phyloP scores from a whole-genome alignment of 2,329 filamentous ascomycete species.

The Penicillium frequentans region DNA sequence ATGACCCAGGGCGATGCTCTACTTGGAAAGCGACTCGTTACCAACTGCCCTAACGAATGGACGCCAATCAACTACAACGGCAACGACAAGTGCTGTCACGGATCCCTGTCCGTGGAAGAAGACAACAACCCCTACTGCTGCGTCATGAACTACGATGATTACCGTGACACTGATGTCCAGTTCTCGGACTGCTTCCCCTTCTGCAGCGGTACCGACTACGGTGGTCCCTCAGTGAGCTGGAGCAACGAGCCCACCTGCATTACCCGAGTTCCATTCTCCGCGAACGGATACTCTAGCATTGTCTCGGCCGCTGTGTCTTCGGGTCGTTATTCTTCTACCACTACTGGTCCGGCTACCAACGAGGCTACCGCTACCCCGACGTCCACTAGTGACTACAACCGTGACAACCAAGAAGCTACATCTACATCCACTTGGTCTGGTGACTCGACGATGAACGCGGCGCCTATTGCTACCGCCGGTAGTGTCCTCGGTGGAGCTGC shows the following conservation, averaged over 20 bases:
- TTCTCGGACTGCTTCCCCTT: slow-evolving; percentile 3
- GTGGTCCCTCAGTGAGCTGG: not conserved
- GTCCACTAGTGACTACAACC: not conserved
- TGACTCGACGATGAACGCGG: not conserved
- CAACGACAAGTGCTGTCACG: not conserved
- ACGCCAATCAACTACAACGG: not conserved
- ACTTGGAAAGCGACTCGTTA: not conserved
- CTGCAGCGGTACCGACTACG: not conserved
- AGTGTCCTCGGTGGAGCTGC: not conserved
- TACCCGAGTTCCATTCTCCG: not conserved
- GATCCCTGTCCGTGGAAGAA: not conserved
- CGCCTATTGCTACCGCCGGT: not conserved
- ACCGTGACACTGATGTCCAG: not conserved
- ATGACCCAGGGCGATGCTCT: not conserved
- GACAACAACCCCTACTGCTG: slow-evolving; percentile 1
- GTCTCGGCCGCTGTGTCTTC: not conserved
- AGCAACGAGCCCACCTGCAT: not conserved
- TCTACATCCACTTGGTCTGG: not conserved
- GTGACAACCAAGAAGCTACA: not conserved
- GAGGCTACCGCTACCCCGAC: not conserved
- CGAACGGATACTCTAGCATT: not conserved
- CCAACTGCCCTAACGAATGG: slow-evolving; percentile 1
- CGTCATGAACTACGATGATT: not conserved
- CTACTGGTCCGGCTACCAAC: not conserved
- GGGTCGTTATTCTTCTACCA: not conserved